phyloP scores from a whole-genome alignment of 345 rosid genomes.

The Psidium friedrichsthalianum region DNA sequence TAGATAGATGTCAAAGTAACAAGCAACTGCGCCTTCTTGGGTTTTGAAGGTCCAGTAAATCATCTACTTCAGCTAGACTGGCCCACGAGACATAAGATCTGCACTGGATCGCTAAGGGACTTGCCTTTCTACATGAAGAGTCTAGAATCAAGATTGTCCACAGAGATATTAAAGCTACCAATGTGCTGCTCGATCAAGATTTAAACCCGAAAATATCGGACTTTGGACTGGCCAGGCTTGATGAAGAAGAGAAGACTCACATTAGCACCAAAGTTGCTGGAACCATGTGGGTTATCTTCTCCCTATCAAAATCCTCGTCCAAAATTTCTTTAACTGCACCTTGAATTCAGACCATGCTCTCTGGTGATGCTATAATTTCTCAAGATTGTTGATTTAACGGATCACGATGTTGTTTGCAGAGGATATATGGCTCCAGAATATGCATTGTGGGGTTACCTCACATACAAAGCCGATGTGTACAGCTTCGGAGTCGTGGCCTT shows the following conservation, averaged over 20 bases:
- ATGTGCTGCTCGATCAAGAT: conserved; percentile 39
- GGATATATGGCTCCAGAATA: conserved; percentile 42
- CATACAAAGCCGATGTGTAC: conserved; percentile 29
- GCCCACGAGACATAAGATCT: conserved; percentile 33
- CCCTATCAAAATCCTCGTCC: not conserved
- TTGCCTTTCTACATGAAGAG: conserved; percentile 49
- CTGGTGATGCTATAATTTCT: not conserved
- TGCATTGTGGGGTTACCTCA: conserved; percentile 27
- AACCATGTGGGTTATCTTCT: conserved; percentile 34
- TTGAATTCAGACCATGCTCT: not conserved
- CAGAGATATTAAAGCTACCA: conserved; percentile 53
- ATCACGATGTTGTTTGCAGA: conserved; percentile 3
- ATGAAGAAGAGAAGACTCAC: conserved; percentile 35
- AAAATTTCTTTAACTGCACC: not conserved
- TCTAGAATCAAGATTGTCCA: conserved; percentile 46
- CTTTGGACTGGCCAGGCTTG: conserved; percentile 52
- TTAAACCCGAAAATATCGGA: conserved; percentile 56
- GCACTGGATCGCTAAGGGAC: conserved; percentile 50
- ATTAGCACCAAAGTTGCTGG: conserved; percentile 57
- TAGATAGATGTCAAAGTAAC: not conserved
- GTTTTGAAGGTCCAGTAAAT: conserved; percentile 6
- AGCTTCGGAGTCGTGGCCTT: conserved; percentile 28
- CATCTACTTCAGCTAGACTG: conserved; percentile 25
- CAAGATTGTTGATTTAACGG: not conserved
- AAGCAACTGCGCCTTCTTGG: not conserved